Base-by-base conservation (phyloP, 2,329 filamentous ascomycete species). In the Claviceps pazoutovae region DNA sequence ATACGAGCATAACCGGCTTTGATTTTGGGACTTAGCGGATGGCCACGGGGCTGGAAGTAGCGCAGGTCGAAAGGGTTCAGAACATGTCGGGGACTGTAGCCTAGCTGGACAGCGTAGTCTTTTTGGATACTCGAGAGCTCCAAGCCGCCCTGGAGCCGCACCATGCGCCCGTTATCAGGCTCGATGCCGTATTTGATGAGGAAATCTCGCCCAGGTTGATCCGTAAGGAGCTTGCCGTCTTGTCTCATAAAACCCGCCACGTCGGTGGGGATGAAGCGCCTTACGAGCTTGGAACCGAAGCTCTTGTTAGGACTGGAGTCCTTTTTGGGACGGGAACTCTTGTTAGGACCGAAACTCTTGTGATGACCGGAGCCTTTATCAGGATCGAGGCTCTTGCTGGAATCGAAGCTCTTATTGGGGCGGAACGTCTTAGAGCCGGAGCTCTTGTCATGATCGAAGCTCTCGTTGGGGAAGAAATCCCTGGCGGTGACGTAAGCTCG, bases 61-160 rank as follows among this genome's bases (percentile, higher is more conserved):
- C 56, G 56, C 14, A 66, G 55, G 50, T 70, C 60, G 52, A 62
- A 61, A 4, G 63, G 62, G 34, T 64, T 59, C 46, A 71, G 55
- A 51, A 66, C 56, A 54, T 71, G 62, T 8, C 53, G 49, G 9
- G 60, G 52, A 19, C 57, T 61, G 48, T 62, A 65, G 17, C 56
- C 57, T 7, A 68, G 41, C 2, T 50, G 55, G 48, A 61, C 56
- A 34, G 54, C 50, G 48, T 62, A 65, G 6, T 55, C 44, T 3
- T 51, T 49, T 9, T 49, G 23, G 4, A 62, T 41, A 17, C 45
- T 43, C 8, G 51, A 48, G 4, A 62, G 43, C 11, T 54, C 53
- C 0, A 37, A 37, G 23, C 46, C 54, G 13, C 51, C 41, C 6
- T 50, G 46, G 21, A 56, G 51, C n/a, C 51, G 53, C 17, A 47